phyloP scores from a whole-genome alignment of 352 stramenopile species.

The Phytophthora cactorum region DNA sequence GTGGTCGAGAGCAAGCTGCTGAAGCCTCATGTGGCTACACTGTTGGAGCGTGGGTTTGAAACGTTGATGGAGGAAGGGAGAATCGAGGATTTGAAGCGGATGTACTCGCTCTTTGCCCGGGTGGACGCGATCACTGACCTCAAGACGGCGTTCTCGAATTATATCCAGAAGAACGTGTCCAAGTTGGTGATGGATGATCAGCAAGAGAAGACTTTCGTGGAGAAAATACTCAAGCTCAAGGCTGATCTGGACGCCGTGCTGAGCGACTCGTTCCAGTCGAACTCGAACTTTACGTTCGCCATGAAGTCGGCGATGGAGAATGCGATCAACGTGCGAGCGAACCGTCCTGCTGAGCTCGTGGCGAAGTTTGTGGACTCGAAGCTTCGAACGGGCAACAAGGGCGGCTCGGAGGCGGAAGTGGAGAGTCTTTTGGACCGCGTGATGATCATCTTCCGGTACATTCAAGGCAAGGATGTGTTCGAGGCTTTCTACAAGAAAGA shows the following conservation, averaged over 20 bases:
- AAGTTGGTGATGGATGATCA: slow-evolving; percentile 79
- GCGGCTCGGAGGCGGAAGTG: slow-evolving; percentile 86
- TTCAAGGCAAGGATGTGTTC: slow-evolving; percentile 98
- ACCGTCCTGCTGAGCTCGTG: slow-evolving; percentile 88
- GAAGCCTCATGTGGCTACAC: slow-evolving; percentile 75
- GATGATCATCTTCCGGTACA: slow-evolving; percentile 96
- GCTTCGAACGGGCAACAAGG: slow-evolving; percentile 87
- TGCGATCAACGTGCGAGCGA: slow-evolving; percentile 89
- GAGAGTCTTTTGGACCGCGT: slow-evolving; percentile 91
- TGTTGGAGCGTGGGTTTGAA: slow-evolving; percentile 90
- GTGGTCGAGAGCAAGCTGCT: slow-evolving; percentile 88
- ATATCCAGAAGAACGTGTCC: slow-evolving; percentile 83
- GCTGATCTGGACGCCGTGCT: slow-evolving; percentile 82
- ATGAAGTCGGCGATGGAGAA: slow-evolving; percentile 91
- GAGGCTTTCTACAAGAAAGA: slow-evolving; percentile 99
- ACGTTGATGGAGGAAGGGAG: slow-evolving; percentile 83
- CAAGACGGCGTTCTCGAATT: slow-evolving; percentile 68
- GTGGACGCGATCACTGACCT: slow-evolving; percentile 78
- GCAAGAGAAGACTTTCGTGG: slow-evolving; percentile 91
- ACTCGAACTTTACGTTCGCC: slow-evolving; percentile 80
- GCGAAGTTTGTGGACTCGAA: slow-evolving; percentile 93
- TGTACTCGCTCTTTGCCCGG: slow-evolving; percentile 83
- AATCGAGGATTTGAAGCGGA: slow-evolving; percentile 86
- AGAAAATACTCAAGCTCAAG: slow-evolving; percentile 90
- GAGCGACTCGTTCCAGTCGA: slow-evolving; percentile 69